These are phyloP conservation scores for Centaurea solstitialis DNA, from an alignment of 129 eudicot genomes.

Conservation along the genomic window DNA sequence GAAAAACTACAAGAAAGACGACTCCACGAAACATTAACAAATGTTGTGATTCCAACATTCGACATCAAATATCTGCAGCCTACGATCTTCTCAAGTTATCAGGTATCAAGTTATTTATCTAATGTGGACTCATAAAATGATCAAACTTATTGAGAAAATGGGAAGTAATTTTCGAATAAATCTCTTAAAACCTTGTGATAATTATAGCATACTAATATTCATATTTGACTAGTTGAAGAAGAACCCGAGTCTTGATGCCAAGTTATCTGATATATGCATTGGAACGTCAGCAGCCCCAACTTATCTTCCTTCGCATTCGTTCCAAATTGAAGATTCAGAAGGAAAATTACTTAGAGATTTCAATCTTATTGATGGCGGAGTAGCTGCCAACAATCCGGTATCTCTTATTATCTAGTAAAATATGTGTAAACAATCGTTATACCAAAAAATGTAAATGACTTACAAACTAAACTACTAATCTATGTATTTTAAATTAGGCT, in stretches of 20 bases:
- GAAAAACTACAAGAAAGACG: slow-evolving; percentile 24
- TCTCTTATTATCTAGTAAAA: neutral
- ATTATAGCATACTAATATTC: neutral
- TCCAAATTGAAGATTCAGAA: slow-evolving; percentile 25
- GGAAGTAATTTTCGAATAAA: neutral
- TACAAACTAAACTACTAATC: neutral
- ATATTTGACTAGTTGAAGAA: slow-evolving; percentile 32
- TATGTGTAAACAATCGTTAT: neutral
- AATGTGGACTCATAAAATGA: neutral
- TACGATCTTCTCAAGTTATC: slow-evolving; percentile 48
- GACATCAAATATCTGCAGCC: slow-evolving; percentile 60
- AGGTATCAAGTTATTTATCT: slow-evolving; percentile 28
- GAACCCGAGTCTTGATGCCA: slow-evolving; percentile 44
- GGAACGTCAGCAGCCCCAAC: slow-evolving; percentile 71
- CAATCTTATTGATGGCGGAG: slow-evolving; percentile 62
- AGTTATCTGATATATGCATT: slow-evolving; percentile 52
- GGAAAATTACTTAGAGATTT: slow-evolving; percentile 32
- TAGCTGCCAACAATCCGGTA: slow-evolving; percentile 60
- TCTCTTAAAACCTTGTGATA: neutral
- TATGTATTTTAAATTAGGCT: neutral
- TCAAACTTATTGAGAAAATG: neutral
- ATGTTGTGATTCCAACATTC: slow-evolving; percentile 64
- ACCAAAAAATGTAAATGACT: neutral
- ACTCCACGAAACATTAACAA: slow-evolving; percentile 48
- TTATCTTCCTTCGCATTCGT: slow-evolving; percentile 49